Conservation (phyloP, 495 filamentous ascomycete species). For the Halenospora varia region DNA sequence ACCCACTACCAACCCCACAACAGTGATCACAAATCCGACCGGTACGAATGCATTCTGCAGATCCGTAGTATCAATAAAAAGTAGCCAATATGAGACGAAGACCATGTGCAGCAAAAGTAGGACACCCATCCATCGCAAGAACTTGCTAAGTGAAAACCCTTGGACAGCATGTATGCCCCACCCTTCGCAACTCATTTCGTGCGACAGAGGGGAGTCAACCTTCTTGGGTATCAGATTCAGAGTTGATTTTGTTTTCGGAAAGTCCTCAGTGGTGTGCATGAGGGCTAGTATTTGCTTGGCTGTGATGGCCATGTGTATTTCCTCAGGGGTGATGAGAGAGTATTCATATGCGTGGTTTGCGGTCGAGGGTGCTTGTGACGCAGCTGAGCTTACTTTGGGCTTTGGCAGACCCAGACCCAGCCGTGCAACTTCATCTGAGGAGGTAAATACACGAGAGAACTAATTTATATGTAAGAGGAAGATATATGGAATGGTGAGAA, state of each 20-base stretch:
- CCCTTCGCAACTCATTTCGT: not conserved
- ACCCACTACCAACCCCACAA: not conserved
- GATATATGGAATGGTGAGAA: not conserved
- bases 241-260: not conserved
- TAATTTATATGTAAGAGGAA: no score
- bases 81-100: not conserved
- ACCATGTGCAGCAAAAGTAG: not conserved
- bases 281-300: not conserved
- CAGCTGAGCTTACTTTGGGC: not conserved
- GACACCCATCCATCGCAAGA: not conserved
- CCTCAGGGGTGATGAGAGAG: not conserved
- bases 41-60: not conserved
- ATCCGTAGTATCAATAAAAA: not conserved
- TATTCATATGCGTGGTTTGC: not conserved
- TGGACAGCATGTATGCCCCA: not conserved
- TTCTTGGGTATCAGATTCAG: not conserved
- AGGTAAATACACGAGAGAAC: not conserved
- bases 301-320: not conserved
- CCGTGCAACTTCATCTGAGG: not conserved
- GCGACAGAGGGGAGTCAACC: not conserved
- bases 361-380: not conserved
- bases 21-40: not conserved
- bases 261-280: not conserved
- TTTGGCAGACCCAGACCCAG: not conserved
- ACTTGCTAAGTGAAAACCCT: not conserved